Percentiles rank a stretch among this genome's conserved stretches.
phyloP scores from a whole-genome alignment of 345 rosid genomes.

The Isatis tinctoria region DNA sequence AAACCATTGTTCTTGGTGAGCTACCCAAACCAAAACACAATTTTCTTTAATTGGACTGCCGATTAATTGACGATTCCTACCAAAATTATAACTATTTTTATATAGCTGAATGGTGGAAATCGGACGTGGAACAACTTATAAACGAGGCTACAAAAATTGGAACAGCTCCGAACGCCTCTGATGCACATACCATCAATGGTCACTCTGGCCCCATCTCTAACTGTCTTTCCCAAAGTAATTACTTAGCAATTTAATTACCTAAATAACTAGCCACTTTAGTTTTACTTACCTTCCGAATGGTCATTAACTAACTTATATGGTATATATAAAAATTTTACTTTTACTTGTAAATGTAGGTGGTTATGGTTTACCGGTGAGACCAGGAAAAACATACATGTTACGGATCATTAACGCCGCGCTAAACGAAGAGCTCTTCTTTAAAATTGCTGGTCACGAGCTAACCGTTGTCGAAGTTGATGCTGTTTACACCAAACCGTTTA shows the following conservation, averaged over 20 bases:
- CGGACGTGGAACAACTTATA: constrained; percentile 78
- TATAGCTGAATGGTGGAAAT: constrained; percentile 96
- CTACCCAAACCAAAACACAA: constrained; percentile 16
- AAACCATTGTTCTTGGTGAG: constrained; percentile 41
- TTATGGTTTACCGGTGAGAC: constrained; percentile 40
- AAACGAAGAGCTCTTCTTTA: constrained; percentile 73
- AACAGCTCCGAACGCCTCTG: constrained; percentile 69
- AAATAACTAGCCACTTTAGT: background rate
- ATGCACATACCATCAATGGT: constrained; percentile 92
- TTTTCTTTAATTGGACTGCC: background rate
- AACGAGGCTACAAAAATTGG: constrained; percentile 64
- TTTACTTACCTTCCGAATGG: background rate
- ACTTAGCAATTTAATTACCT: background rate
- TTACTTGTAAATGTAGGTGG: background rate
- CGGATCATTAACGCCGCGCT: constrained; percentile 79
- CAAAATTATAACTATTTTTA: background rate
- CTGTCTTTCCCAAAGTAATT: constrained; percentile 54
- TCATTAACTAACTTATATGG: background rate
- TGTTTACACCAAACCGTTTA: constrained; percentile 61
- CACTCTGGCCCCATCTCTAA: constrained; percentile 50
- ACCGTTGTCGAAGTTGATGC: constrained; percentile 71
- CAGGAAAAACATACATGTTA: constrained; percentile 68
- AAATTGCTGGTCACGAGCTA: constrained; percentile 59
- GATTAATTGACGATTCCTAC: background rate
- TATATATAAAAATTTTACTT: too few species aligned